Conservation (phyloP, 1,139 yeast species). For the Lodderomyces beijingensis region DNA sequence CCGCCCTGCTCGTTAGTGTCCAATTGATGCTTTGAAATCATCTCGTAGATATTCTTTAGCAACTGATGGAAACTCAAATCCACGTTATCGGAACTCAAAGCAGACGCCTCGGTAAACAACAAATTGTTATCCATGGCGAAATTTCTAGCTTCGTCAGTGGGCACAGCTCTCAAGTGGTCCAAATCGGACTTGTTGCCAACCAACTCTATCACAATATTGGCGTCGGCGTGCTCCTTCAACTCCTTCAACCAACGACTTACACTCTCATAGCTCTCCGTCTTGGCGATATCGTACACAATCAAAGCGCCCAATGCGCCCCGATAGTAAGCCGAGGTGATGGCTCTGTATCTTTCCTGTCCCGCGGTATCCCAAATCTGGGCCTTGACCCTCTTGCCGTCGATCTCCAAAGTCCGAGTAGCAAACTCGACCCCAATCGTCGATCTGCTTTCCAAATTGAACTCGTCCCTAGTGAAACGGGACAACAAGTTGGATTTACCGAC, state of each 20-base stretch:
- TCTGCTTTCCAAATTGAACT: slow-evolving; percentile 89
- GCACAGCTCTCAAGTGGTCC: slow-evolving; percentile 93
- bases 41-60: slow-evolving; percentile 86
- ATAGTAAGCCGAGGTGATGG: slow-evolving; percentile 95
- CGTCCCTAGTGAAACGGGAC: slow-evolving; percentile 92
- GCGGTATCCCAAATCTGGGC: slow-evolving; percentile 99
- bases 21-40: slow-evolving; percentile 82
- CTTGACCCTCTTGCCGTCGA: slow-evolving; percentile 91
- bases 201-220: slow-evolving; percentile 91
- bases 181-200: slow-evolving; percentile 88
- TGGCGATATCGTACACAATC: slow-evolving; percentile 91
- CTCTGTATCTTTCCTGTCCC: slow-evolving; percentile 97
- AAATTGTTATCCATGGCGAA: slow-evolving; percentile 92
- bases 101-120: slow-evolving; percentile 95
- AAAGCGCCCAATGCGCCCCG: slow-evolving; percentile 98
- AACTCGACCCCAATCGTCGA: slow-evolving; percentile 98
- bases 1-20: slow-evolving; percentile 51
- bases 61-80: slow-evolving; percentile 92
- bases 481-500: slow-evolving; percentile 95
- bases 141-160: slow-evolving; percentile 94
- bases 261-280: slow-evolving; percentile 88
- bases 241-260: slow-evolving; percentile 95
- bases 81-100: slow-evolving; percentile 90
- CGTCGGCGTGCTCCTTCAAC: slow-evolving; percentile 94
- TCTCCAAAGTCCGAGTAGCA: slow-evolving; percentile 92